Base-by-base conservation (phyloP, 176 grass and related monocot genomes). In the Areca catechu region DNA sequence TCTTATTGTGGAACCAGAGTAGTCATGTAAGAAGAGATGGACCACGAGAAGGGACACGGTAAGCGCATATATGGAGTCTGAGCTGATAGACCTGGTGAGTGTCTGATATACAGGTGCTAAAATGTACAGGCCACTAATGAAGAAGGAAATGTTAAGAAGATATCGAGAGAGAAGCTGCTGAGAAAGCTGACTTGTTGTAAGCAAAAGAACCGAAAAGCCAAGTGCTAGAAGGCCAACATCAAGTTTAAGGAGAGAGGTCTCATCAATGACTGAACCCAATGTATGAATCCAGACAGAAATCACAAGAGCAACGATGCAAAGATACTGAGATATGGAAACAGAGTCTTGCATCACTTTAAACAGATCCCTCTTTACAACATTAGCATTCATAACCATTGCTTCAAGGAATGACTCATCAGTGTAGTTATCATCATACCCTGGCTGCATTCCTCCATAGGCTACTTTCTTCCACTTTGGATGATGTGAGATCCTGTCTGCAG, bases 381-480 rank as follows among this genome's bases (percentile, higher is more conserved):
- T 98, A 57, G 88, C 94, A 80, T 98, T 92, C 79, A 85, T 98
- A 62, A 92, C 85, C 93, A 92, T 92, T 37, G 92, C 93, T 85
- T 98, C 70, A 1, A 98, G 83, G 70, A 98, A 98, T 0, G 87
- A 85, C 20, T 84, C 81, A 4, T 92, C 88, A 0, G 81, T 92
- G 67, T 86, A 74, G 62, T 92, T 98, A 19, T 98, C 93, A 10
- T 76, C 76, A 16, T 89, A 98, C 30, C 83, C 81, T 29, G 62
- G 73, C 48, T 93, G 94, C 66, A 84, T 85, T 22, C 88, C 88
- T 47, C 94, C 94, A 73, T 98, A 89, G 48, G 87, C 84, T 68
- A 85, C 82, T 65, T 98, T 98, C 60, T 78, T 89, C 94, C 94
- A 98, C 58, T 78, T 83, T 5, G 74, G 77, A 17, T 20, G 74